Evolutionary conservation across 805 yeast species (phyloP), one percentile per base, ranked within the genome.

Genomic region (Hanseniaspora osmophila): DNA sequence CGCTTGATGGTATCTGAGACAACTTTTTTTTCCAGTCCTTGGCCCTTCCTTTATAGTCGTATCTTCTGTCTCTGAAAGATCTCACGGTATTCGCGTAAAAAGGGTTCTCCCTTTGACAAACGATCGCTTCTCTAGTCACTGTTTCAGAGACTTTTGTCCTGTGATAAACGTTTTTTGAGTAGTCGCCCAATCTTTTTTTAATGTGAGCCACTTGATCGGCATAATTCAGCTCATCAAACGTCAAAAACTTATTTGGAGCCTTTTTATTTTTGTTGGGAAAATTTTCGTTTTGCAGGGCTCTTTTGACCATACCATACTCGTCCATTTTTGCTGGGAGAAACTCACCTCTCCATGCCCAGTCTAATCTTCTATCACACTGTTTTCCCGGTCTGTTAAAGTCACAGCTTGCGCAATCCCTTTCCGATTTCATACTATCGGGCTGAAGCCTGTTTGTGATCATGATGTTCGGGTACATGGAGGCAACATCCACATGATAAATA

Each of bases 301-400:
- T 71, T 58, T 83, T 84, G 37, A 92, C 78, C 94, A 87, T 83
- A 48, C 79, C 75, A 59, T 92, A 90, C 56, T 92, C 98, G 56
- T 82, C 87, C 74, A 77, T 78, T 59, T 84, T 80, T 0, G 96
- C 86, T 0, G 98, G 97, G 52, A 71, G 83, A 55, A 71, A 94
- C 55, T 92, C 98, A 44, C 97, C 99, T 68, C 99, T 78, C 97
- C 99, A 92, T 6, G 95, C 73, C 99, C 99, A 92, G 0, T 88
- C 84, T 46, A 92, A 64, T 46, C 90, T 68, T 57, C 99, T 70
- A 55, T 90, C 98, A 67, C 99, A 92, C 10, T 71, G 73, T 57
- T 92, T 92, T 5, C 94, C 96, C 0, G 96, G 97, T 47, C 95
- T 69, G 60, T 92, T 92, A 65, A 87, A 94, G 55, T 92, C 98